Percentiles rank a stretch among this genome's conserved stretches.
These are phyloP conservation scores for Rhizophora apiculata DNA, from an alignment of 345 rosid species.

Conservation along the genomic window DNA sequence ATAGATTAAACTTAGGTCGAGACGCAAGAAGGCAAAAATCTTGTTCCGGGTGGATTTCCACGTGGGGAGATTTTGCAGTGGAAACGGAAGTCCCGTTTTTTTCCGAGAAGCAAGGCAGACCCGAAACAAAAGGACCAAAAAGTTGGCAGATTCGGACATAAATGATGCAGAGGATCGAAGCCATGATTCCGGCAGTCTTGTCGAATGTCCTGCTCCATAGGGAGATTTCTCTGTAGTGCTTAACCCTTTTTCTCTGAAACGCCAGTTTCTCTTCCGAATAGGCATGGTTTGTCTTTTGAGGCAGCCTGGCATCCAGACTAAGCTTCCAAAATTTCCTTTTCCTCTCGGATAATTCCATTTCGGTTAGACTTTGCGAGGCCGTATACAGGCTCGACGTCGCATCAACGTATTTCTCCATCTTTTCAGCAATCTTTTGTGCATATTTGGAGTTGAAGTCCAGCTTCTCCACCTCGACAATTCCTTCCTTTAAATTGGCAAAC, in stretches of 20 bases:
- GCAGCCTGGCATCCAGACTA: not conserved
- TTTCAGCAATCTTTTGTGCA: conserved; percentile 25
- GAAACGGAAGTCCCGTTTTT: not conserved
- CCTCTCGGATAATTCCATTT: conserved; percentile 40
- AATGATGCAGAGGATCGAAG: conserved; percentile 20
- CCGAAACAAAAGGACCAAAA: conserved; percentile 27
- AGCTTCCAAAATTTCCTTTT: conserved; percentile 30
- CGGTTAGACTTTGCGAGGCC: conserved; percentile 24
- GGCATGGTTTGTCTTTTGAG: conserved; percentile 16
- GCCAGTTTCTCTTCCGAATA: conserved; percentile 34
- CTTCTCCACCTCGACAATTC: conserved; percentile 15
- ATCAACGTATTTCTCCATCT: conserved; percentile 38
- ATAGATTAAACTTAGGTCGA: not conserved
- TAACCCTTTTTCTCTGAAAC: conserved; percentile 30
- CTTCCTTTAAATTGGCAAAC: conserved; percentile 28
- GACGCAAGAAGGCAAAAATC: conserved; percentile 6
- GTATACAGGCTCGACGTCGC: conserved; percentile 29
- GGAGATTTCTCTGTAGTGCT: conserved; percentile 33
- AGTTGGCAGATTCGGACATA: conserved; percentile 36
- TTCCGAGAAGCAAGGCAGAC: conserved; percentile 18
- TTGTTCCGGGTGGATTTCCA: conserved; percentile 28
- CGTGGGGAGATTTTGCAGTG: not conserved
- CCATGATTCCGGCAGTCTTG: conserved; percentile 32
- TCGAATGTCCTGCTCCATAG: conserved; percentile 46
- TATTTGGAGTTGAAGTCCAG: conserved; percentile 22